phyloP scores from a whole-genome alignment of 2,329 filamentous ascomycete species.

The Trichoderma endophyticum region DNA sequence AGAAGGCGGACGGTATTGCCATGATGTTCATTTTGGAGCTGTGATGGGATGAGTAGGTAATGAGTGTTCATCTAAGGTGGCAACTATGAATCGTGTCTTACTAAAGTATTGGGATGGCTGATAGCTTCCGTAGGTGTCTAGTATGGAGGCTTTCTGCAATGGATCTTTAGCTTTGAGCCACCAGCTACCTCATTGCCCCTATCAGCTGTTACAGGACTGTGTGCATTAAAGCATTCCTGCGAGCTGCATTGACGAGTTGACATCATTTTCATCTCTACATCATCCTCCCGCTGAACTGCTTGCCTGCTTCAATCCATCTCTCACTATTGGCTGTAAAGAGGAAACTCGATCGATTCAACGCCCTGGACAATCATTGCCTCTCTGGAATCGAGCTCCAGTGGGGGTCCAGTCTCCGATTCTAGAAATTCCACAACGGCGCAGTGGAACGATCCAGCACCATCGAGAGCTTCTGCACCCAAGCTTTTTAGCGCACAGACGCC shows the following conservation, averaged over 20 bases:
- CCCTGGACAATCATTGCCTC: background rate
- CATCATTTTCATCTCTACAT: background rate
- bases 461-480: background rate
- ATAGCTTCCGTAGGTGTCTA: background rate
- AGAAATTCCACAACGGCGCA: background rate
- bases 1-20: too few species aligned
- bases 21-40: too few species aligned
- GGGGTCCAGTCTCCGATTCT: background rate
- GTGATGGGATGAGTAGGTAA: background rate
- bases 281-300: too few species aligned
- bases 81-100: background rate
- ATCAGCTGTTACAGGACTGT: background rate
- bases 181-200: background rate
- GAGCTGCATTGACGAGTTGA: background rate
- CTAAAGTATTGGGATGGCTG: background rate
- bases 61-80: background rate
- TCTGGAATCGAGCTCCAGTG: background rate
- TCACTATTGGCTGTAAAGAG: background rate
- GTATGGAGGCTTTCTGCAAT: background rate
- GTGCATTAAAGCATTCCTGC: background rate
- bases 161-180: background rate
- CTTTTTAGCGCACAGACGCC: background rate
- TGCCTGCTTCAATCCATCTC: background rate
- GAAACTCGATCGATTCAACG: background rate
- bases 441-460: slow-evolving; percentile 13